These are phyloP conservation scores for Huntiella moniliformis DNA, from an alignment of 2,329 filamentous ascomycete genomes.

Conservation along the genomic window DNA sequence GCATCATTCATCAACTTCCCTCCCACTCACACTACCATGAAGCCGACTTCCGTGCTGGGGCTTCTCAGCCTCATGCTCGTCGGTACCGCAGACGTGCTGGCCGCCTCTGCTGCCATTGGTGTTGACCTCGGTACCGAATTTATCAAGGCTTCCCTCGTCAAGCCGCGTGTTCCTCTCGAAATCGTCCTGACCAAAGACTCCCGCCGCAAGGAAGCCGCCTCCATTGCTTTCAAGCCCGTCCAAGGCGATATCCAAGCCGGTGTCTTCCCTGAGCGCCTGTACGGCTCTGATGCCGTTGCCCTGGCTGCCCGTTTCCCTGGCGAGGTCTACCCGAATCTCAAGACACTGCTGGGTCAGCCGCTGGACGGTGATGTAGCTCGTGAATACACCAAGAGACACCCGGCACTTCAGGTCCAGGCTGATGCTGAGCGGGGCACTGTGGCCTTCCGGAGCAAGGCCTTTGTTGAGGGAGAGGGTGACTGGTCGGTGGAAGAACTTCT, in stretches of 20 bases:
- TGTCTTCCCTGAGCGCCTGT: conserved; percentile 69
- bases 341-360: conserved; percentile 65
- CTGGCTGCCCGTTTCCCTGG: conserved; percentile 72
- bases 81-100: conserved; percentile 30
- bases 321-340: conserved; percentile 90
- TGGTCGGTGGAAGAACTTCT: conserved; percentile 82
- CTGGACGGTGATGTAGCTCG: conserved; percentile 41
- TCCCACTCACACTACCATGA: conserved; percentile 6
- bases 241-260: conserved; percentile 44
- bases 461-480: conserved; percentile 38
- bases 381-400: conserved; percentile 59
- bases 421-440: conserved; percentile 46
- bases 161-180: conserved; percentile 90
- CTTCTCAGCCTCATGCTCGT: conserved; percentile 18
- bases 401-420: conserved; percentile 40
- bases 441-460: conserved; percentile 63
- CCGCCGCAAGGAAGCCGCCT: conserved; percentile 81
- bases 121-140: conserved; percentile 92
- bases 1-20: neutral
- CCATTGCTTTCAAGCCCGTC: conserved; percentile 84
- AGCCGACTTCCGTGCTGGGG: conserved; percentile 11
- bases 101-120: conserved; percentile 60
- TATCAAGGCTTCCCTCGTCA: conserved; percentile 89
- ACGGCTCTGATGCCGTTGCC: conserved; percentile 80
- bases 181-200: conserved; percentile 97